These are phyloP conservation scores for Zygoascus tannicola DNA, from an alignment of 805 yeast genomes.

Conservation along the genomic window DNA sequence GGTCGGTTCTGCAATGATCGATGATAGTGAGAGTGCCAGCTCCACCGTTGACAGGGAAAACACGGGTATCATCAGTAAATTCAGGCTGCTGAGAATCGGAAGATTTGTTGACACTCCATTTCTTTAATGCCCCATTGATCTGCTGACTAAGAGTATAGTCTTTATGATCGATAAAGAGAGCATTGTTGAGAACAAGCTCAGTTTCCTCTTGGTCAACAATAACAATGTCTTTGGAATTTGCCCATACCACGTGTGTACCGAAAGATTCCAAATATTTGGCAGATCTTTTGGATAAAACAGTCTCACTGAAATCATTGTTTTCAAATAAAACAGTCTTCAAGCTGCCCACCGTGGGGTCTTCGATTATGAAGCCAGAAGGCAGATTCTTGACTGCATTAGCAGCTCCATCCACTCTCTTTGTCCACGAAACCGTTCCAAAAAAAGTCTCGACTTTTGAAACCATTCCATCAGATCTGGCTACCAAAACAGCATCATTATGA, in stretches of 20 bases:
- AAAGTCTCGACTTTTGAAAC: conserved; percentile 4
- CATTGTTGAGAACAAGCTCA: not conserved
- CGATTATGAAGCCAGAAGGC: not conserved
- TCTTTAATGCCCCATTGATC: not conserved
- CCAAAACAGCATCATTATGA: not conserved
- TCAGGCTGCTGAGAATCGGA: not conserved
- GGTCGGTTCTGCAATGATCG: not conserved
- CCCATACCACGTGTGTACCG: not conserved
- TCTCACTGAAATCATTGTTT: not conserved
- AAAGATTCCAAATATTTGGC: not conserved
- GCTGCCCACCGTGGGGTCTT: not conserved
- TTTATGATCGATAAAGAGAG: not conserved
- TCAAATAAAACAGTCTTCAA: not conserved
- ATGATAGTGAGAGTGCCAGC: not conserved
- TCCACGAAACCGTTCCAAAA: conserved; percentile 4
- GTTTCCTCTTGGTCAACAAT: not conserved
- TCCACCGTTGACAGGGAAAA: not conserved
- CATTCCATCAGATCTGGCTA: not conserved
- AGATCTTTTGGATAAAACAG: not conserved
- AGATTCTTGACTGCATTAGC: not conserved
- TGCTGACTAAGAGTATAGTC: not conserved
- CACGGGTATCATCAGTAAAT: not conserved
- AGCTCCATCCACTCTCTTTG: not conserved
- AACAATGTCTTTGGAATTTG: not conserved
- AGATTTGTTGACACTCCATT: not conserved